Evolutionary conservation across 1,284 basidiomycete genomes (phyloP).

Genomic region (Sporisorium sorghi): DNA sequence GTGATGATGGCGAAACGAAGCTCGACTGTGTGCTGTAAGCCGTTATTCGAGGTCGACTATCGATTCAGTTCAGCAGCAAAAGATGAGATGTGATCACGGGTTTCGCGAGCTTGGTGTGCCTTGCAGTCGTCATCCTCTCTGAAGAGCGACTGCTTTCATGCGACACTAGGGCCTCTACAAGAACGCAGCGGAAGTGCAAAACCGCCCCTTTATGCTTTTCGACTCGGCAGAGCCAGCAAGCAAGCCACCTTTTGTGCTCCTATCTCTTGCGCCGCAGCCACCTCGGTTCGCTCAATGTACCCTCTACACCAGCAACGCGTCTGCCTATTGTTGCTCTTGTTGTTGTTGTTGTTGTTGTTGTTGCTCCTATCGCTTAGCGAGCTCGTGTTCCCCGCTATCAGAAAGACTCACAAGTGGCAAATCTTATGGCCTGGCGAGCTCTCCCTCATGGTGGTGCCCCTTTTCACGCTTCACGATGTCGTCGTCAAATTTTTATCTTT

Average conservation of each 20-base stretch:
- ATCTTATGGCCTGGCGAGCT: too few relatives aligned
- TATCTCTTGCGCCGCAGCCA: background rate
- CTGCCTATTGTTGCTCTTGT: background rate
- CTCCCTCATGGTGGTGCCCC: too few relatives aligned
- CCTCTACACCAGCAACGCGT: background rate
- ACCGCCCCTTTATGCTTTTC: too few relatives aligned
- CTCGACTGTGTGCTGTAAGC: too few relatives aligned
- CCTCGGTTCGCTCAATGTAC: background rate
- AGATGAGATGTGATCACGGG: too few relatives aligned
- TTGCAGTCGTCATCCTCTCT: too few relatives aligned
- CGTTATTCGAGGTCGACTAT: too few relatives aligned
- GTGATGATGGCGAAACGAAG: background rate
- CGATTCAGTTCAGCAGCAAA: too few relatives aligned
- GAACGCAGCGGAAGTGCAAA: background rate
- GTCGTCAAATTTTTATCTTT: background rate
- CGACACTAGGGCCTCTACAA: background rate
- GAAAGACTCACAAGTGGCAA: background rate
- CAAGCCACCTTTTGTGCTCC: slow-evolving; percentile 1
- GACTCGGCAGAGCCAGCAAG: too few relatives aligned
- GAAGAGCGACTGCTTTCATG: too few relatives aligned
- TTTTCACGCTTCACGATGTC: slow-evolving; percentile 1
- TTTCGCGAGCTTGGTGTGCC: background rate
- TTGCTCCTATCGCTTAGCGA: slow-evolving; percentile 1
- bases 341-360: background rate
- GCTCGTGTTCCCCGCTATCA: slow-evolving; percentile 5